Conservation (phyloP, 768 basidiomycete genomes). For the Psilocybe cubensis region DNA sequence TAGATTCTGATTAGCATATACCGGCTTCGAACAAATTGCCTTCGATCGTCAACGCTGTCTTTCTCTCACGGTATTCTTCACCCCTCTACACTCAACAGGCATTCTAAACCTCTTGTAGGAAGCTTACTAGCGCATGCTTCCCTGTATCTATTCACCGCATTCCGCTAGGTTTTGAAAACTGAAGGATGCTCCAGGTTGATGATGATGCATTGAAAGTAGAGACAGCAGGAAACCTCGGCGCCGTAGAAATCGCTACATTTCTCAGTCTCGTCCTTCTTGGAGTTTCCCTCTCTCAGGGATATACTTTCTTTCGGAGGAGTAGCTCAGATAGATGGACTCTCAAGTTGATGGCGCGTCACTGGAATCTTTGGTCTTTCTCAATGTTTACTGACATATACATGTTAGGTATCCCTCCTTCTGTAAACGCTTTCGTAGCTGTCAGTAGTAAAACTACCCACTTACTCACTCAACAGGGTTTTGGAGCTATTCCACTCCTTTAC, state of each 20-base stretch:
- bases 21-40: not conserved
- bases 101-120: not conserved
- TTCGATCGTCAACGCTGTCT: not conserved
- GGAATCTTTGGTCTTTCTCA: no score
- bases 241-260: conserved; percentile 21
- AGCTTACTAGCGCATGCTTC: not conserved
- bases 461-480: not conserved
- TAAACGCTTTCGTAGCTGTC: not conserved
- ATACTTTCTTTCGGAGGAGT: conserved; percentile 16
- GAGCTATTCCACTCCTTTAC: conserved; percentile 14
- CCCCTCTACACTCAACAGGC: not conserved
- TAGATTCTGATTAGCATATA: not conserved
- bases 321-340: conserved; percentile 9
- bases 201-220: conserved; percentile 9
- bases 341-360: conserved; percentile 14
- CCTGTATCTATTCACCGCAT: not conserved
- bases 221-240: conserved; percentile 18
- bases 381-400: not conserved
- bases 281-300: conserved; percentile 18
- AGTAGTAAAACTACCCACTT: not conserved
- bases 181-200: not conserved
- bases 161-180: not conserved
- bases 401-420: conserved; percentile 16
- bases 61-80: not conserved
- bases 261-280: conserved; percentile 18